Percentiles rank a stretch among this genome's conserved stretches.
phyloP scores from a whole-genome alignment of 495 filamentous ascomycete species.

The Parathielavia hyrcaniae region DNA sequence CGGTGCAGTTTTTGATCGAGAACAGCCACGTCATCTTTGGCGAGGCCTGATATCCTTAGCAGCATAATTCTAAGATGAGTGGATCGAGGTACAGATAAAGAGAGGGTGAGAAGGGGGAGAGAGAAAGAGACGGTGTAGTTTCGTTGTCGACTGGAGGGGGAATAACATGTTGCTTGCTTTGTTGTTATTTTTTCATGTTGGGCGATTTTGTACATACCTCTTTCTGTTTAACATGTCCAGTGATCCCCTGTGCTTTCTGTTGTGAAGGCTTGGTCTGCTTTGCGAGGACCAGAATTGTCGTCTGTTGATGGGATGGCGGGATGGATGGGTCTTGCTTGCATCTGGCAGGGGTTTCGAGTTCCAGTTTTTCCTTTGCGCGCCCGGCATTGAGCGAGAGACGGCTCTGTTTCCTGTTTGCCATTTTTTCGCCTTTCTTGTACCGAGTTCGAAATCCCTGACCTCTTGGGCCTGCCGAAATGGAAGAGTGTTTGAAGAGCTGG shows the following conservation, averaged over 20 bases:
- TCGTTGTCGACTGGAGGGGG: not conserved
- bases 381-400: too few species aligned
- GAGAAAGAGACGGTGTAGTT: not conserved
- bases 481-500: too few species aligned
- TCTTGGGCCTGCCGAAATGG: too few species aligned
- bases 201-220: too few species aligned
- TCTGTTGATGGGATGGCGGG: not conserved
- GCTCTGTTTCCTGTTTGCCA: too few species aligned
- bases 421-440: too few species aligned
- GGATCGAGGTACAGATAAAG: not conserved
- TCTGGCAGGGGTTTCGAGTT: too few species aligned
- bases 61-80: too few species aligned
- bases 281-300: not conserved
- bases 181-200: not conserved
- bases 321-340: not conserved
- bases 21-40: slow-evolving; percentile 73
- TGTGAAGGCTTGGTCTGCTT: not conserved
- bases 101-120: not conserved
- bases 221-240: too few species aligned
- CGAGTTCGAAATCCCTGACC: too few species aligned
- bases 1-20: slow-evolving; percentile 85
- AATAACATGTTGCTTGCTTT: not conserved
- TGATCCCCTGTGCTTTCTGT: too few species aligned
- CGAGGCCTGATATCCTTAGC: slow-evolving; percentile 19
- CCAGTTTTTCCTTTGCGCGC: too few species aligned